Conservation (phyloP, 108 stramenopile genomes). For the Cyclotella sp. region DNA sequence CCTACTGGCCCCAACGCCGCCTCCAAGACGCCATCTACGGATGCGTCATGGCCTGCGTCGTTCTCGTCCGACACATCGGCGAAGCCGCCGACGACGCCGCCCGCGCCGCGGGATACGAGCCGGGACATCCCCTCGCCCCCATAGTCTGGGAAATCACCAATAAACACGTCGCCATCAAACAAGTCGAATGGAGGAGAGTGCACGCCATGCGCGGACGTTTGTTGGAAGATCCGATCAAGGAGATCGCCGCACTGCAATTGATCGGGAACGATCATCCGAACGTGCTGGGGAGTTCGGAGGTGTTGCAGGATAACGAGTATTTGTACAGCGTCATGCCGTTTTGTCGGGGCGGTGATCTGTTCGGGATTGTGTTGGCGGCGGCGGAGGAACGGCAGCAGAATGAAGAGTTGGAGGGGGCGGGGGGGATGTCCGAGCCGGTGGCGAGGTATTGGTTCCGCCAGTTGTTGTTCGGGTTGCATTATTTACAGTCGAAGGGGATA, state of each 20-base stretch:
- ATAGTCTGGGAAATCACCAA: conserved; percentile 88
- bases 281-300: conserved; percentile 78
- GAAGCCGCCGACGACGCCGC: conserved; percentile 85
- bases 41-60: conserved; percentile 76
- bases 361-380: conserved; percentile 82
- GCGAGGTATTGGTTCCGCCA: conserved; percentile 92
- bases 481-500: conserved; percentile 85
- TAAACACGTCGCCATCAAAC: conserved; percentile 87
- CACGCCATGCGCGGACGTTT: conserved; percentile 78
- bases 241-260: conserved; percentile 90
- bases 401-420: conserved; percentile 63
- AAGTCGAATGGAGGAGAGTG: conserved; percentile 86
- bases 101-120: conserved; percentile 77
- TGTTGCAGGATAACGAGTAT: conserved; percentile 85
- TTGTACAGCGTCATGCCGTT: conserved; percentile 90
- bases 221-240: conserved; percentile 92
- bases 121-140: conserved; percentile 74
- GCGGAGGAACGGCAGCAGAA: conserved; percentile 66
- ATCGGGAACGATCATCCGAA: conserved; percentile 75
- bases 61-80: conserved; percentile 73
- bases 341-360: conserved; percentile 90
- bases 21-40: conserved; percentile 92
- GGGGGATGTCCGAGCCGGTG: conserved; percentile 84
- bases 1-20: conserved; percentile 80
- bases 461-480: conserved; percentile 83